Conservation (phyloP, 805 yeast species). For the Candida alai region DNA sequence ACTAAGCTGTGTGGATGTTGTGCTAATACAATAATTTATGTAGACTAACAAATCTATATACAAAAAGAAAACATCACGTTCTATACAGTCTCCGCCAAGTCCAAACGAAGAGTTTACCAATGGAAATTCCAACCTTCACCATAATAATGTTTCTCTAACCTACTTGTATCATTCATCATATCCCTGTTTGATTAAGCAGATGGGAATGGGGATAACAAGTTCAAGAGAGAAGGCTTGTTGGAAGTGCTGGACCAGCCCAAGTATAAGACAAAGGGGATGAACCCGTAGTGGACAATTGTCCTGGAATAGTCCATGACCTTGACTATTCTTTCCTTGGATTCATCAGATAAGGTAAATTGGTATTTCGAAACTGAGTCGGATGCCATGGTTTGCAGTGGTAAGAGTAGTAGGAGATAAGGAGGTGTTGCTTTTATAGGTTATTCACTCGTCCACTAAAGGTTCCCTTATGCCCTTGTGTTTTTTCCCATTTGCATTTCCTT, state of each 20-base stretch:
- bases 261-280: constrained; percentile 93
- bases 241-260: constrained; percentile 69
- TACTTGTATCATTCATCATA: background rate
- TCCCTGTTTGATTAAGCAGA: constrained; percentile 42
- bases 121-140: background rate
- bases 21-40: too few species aligned
- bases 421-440: background rate
- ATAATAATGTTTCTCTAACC: too few species aligned
- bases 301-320: constrained; percentile 80
- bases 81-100: too few species aligned
- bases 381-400: constrained; percentile 8
- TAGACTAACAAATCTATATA: constrained; percentile 2
- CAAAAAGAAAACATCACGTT: too few species aligned
- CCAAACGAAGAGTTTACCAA: background rate
- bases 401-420: background rate
- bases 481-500: too few species aligned
- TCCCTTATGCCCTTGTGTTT: too few species aligned
- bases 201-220: constrained; percentile 76
- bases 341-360: constrained; percentile 41
- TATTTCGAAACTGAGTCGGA: constrained; percentile 8
- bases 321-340: constrained; percentile 76
- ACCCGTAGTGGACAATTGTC: constrained; percentile 90
- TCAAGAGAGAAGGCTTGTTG: constrained; percentile 78
- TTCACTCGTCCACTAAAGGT: too few species aligned
- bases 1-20: too few species aligned